phyloP scores from a whole-genome alignment of 352 stramenopile genomes.

The Thalassiosira livingstoniorum region DNA sequence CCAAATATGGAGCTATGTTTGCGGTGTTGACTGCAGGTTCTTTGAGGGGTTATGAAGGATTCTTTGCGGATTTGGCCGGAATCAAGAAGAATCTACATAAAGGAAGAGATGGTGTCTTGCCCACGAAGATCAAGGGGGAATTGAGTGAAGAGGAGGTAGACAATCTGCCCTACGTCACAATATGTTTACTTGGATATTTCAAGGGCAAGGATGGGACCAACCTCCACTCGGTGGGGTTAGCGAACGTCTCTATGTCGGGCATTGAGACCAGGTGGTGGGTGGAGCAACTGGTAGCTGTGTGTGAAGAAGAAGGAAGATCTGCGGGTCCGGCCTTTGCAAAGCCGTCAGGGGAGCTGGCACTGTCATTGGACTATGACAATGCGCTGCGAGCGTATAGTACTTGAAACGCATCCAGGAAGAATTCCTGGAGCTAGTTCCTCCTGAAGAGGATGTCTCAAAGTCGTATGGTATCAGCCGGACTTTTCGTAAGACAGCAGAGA shows the following conservation, averaged over 20 bases:
- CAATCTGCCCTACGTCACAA: background rate
- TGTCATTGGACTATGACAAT: slow-evolving; percentile 17
- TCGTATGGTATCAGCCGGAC: slow-evolving; percentile 17
- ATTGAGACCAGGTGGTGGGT: slow-evolving; percentile 54
- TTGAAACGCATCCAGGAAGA: slow-evolving; percentile 27
- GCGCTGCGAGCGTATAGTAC: slow-evolving; percentile 16
- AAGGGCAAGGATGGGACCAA: slow-evolving; percentile 30
- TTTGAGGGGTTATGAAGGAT: slow-evolving; percentile 28
- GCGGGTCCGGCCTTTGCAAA: slow-evolving; percentile 28
- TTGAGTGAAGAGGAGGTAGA: background rate
- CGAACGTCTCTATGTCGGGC: slow-evolving; percentile 31
- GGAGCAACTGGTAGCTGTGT: slow-evolving; percentile 22
- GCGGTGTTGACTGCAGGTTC: slow-evolving; percentile 2
- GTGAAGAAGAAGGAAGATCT: slow-evolving; percentile 9
- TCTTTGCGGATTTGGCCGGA: slow-evolving; percentile 24
- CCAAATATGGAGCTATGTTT: slow-evolving; percentile 18
- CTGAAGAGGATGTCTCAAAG: slow-evolving; percentile 4
- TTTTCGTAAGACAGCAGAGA: slow-evolving; percentile 18
- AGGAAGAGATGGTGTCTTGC: background rate
- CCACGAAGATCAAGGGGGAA: background rate
- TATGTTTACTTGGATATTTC: slow-evolving; percentile 46
- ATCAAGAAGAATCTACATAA: background rate
- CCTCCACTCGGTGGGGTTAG: slow-evolving; percentile 38
- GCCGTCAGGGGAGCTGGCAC: slow-evolving; percentile 7
- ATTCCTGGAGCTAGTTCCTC: background rate